Evolutionary conservation across 805 yeast genomes (phyloP).

Genomic region (Blastobotrys chiropterorum): DNA sequence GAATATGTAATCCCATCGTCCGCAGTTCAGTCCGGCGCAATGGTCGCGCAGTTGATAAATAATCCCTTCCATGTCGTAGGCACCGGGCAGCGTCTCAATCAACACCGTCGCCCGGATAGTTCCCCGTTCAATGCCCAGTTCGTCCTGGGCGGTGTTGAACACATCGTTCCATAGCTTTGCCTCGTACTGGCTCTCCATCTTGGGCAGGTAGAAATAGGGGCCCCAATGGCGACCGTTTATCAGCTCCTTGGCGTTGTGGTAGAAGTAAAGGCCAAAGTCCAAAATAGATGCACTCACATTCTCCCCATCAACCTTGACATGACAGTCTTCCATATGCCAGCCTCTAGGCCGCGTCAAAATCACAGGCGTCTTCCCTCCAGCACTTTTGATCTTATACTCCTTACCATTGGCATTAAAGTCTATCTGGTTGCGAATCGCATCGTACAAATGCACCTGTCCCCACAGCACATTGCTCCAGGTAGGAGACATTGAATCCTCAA

Average conservation of each 20-base stretch:
- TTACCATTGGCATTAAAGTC: slow-evolving; percentile 33
- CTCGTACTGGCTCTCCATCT: slow-evolving; percentile 72
- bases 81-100: slow-evolving; percentile 68
- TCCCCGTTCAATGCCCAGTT: slow-evolving; percentile 57
- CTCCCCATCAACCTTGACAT: slow-evolving; percentile 59
- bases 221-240: slow-evolving; percentile 52
- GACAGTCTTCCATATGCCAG: slow-evolving; percentile 67
- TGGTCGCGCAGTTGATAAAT: slow-evolving; percentile 67
- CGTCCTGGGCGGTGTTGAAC: slow-evolving; percentile 59
- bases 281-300: slow-evolving; percentile 61
- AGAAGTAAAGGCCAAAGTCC: slow-evolving; percentile 66
- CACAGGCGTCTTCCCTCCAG: slow-evolving; percentile 40
- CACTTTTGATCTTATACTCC: slow-evolving; percentile 48
- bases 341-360: slow-evolving; percentile 55
- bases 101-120: slow-evolving; percentile 66
- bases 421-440: slow-evolving; percentile 57
- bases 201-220: slow-evolving; percentile 68
- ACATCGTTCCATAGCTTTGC: slow-evolving; percentile 73
- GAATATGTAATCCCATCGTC: slow-evolving; percentile 74
- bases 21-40: slow-evolving; percentile 68
- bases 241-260: slow-evolving; percentile 58
- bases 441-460: slow-evolving; percentile 66
- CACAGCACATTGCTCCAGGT: slow-evolving; percentile 62
- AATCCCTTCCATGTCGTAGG: slow-evolving; percentile 74
- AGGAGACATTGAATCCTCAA: slow-evolving; percentile 68